Percentiles rank a stretch among this genome's conserved stretches.
Evolutionary conservation across 495 filamentous ascomycete genomes (phyloP).

Genomic region (Penicillium steckii): DNA sequence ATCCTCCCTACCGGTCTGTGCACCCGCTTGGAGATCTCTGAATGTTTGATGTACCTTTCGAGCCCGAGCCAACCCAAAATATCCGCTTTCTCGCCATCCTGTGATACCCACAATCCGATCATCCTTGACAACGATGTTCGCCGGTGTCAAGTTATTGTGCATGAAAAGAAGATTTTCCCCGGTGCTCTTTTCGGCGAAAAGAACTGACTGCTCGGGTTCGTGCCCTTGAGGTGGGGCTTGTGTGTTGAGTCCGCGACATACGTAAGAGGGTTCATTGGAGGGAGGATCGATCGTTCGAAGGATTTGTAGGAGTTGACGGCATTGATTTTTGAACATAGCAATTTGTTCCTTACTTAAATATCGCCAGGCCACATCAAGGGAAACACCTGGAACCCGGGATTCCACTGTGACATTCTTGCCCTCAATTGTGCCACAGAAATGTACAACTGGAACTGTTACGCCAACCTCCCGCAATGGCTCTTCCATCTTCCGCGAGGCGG

Average conservation of each 20-base stretch:
- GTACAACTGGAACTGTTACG: constrained; percentile 38
- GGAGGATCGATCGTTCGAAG: constrained; percentile 25
- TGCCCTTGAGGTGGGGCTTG: constrained; percentile 24
- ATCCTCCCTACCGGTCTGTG: constrained; percentile 7
- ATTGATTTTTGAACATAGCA: constrained; percentile 35
- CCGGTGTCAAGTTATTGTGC: constrained; percentile 41
- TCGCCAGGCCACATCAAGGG: constrained; percentile 44
- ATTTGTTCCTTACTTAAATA: constrained; percentile 36
- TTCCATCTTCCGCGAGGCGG: constrained; percentile 39
- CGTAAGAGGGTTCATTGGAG: constrained; percentile 35
- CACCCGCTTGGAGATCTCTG: constrained; percentile 21
- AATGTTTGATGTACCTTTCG: constrained; percentile 33
- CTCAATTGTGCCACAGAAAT: constrained; percentile 40
- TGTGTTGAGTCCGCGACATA: constrained; percentile 37
- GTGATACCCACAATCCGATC: constrained; percentile 38
- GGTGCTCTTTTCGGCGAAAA: constrained; percentile 26
- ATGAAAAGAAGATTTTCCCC: constrained; percentile 31
- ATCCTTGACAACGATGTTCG: constrained; percentile 40
- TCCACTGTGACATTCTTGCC: constrained; percentile 43
- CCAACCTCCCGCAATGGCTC: constrained; percentile 30
- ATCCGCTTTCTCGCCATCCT: constrained; percentile 44
- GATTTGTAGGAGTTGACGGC: constrained; percentile 33
- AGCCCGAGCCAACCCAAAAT: constrained; percentile 39
- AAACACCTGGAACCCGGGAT: constrained; percentile 43
- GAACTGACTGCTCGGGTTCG: constrained; percentile 31